Conservation (phyloP, 768 basidiomycete genomes). For the Amanita subjunquillea region DNA sequence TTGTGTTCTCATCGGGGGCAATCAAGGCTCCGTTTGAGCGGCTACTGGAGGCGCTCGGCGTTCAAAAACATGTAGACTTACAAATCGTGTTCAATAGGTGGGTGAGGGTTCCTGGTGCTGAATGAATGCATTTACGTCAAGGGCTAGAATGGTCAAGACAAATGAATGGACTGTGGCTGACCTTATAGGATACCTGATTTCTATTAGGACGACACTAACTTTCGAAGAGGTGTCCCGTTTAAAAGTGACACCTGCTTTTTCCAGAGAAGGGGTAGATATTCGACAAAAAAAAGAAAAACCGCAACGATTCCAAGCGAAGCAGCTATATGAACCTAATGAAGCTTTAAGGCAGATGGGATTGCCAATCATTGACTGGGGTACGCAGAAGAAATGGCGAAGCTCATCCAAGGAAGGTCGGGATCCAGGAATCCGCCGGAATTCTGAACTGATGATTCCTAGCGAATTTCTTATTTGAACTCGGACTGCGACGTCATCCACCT, state of each 20-base stretch:
- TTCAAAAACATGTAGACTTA: constrained; percentile 85
- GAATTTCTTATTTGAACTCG: constrained; percentile 67
- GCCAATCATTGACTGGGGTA: constrained; percentile 85
- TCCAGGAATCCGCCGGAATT: neutral
- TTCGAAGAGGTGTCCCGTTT: constrained; percentile 37
- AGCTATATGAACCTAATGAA: constrained; percentile 80
- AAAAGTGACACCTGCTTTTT: constrained; percentile 71
- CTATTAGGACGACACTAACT: constrained; percentile 51
- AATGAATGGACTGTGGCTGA: constrained; percentile 86
- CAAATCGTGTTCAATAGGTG: constrained; percentile 89
- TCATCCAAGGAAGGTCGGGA: constrained; percentile 77
- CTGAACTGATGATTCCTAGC: constrained; percentile 33
- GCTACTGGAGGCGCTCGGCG: constrained; percentile 63
- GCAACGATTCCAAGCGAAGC: constrained; percentile 48
- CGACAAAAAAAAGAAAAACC: constrained; percentile 19
- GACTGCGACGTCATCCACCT: constrained; percentile 59
- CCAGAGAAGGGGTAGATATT: constrained; percentile 32
- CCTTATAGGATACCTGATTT: constrained; percentile 79
- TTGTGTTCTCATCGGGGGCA: constrained; percentile 55
- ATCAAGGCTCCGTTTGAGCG: constrained; percentile 70
- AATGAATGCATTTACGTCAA: neutral
- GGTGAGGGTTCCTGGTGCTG: constrained; percentile 5
- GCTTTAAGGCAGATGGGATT: constrained; percentile 62
- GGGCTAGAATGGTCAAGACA: constrained; percentile 70
- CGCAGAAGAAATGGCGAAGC: constrained; percentile 64